A percentile compares a stretch with the other conserved stretches of the same genome.
phyloP scores from a whole-genome alignment of 371 early-diverging fungal species.

The Mucor irregularis region DNA sequence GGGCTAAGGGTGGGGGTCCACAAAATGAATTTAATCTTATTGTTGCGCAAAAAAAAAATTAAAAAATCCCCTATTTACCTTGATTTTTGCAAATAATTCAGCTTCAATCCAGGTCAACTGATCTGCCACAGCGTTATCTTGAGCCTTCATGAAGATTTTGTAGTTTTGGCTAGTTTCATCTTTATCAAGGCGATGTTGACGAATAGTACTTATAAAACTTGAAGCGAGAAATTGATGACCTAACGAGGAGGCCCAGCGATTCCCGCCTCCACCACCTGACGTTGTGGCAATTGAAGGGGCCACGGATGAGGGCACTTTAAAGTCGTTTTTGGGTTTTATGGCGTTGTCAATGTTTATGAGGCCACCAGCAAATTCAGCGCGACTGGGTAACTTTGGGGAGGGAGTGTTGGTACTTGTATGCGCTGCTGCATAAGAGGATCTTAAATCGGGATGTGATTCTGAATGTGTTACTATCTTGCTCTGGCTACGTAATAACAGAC shows the following conservation, averaged over 20 bases:
- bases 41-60: too few relatives aligned
- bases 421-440: slow-evolving; percentile 7
- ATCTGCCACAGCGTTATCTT: slow-evolving; percentile 54
- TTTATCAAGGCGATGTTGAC: slow-evolving; percentile 26
- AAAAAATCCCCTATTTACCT: slow-evolving; percentile 5
- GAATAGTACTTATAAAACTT: slow-evolving; percentile 35
- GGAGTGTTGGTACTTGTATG: background rate
- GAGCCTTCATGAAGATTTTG: slow-evolving; percentile 39
- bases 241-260: slow-evolving; percentile 27
- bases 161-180: slow-evolving; percentile 24
- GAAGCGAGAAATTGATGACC: slow-evolving; percentile 18
- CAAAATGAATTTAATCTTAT: too few relatives aligned
- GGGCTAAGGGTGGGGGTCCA: too few relatives aligned
- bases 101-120: slow-evolving; percentile 69
- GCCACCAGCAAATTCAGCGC: slow-evolving; percentile 47
- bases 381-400: slow-evolving; percentile 10
- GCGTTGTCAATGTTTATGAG: slow-evolving; percentile 29
- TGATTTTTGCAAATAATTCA: slow-evolving; percentile 30
- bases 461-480: slow-evolving; percentile 10
- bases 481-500: slow-evolving; percentile 1
- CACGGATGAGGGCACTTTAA: background rate
- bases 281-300: slow-evolving; percentile 20
- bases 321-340: background rate
- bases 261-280: too few relatives aligned
- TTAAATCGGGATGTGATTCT: slow-evolving; percentile 12